Evolutionary conservation across 345 rosid species (phyloP), one percentile per base, ranked within the genome.

Genomic region (Brassica cretica): DNA sequence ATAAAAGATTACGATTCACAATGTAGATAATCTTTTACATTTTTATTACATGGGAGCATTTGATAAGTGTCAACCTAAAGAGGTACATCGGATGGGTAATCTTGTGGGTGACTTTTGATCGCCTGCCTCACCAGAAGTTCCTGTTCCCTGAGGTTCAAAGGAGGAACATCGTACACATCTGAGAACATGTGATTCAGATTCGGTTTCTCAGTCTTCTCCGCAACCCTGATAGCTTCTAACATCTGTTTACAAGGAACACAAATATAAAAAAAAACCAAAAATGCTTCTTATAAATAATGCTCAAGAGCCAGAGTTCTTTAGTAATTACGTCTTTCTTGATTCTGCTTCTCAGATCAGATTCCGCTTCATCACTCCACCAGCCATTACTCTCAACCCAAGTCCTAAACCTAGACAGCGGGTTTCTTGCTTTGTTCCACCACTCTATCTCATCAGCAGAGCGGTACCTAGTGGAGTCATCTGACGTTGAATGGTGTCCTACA

Each of bases 391-490:
- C 87, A 24, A 90, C 83, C 98, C 95, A 94, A 68, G 81, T 92
- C 72, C 88, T 78, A 64, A 88, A 90, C 85, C 90, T 86, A 58
- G 80, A 76, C 15, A 94, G 70, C 0, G 98, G 98, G 73, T 87
- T 89, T 80, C 86, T 80, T 44, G 79, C 82, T 58, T 60, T 71
- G 78, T 80, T 84, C 97, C 98, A 90, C 86, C 80, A 83, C 79
- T 89, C 87, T 7, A 94, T 89, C 82, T 92, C 98, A 66, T 84
- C 82, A 0, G 82, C 82, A 46, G 93, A 79, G 25, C 97, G 96
- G 76, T 94, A 94, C 66, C 59, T 92, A 56, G 94, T 92, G 59
- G 98, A 94, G 80, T 94, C 97, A 86, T 94, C 97, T 58, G 98
- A 92, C 64, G 98, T 92, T 25, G 97, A 86, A 85, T 94, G 97